A percentile compares a stretch with the other conserved stretches of the same genome.
phyloP scores from a whole-genome alignment of 2,329 filamentous ascomycete genomes.

The Sclerotinia subarctica region DNA sequence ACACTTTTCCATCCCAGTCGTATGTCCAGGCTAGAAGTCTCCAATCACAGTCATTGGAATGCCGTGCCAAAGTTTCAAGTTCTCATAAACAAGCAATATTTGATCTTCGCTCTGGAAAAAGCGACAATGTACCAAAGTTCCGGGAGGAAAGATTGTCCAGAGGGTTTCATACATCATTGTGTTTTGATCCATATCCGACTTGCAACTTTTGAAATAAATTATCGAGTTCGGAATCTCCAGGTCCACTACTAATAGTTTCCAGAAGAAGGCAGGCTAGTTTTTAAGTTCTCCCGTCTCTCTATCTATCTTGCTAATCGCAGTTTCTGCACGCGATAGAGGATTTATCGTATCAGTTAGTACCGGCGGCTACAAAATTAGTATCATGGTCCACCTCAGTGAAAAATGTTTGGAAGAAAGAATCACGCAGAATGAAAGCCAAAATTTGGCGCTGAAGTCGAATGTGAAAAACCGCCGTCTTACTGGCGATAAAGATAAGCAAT shows the following conservation, averaged over 20 bases:
- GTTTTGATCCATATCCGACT: not conserved
- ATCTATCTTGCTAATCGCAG: not conserved
- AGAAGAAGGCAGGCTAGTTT: not conserved
- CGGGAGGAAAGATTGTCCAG: conserved; percentile 12
- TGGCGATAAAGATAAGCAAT: too few relatives aligned
- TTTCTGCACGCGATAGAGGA: not conserved
- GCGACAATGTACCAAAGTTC: not conserved
- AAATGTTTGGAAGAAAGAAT: too few relatives aligned
- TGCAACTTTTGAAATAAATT: not conserved
- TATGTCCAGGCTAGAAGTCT: not conserved
- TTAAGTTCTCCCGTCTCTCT: not conserved
- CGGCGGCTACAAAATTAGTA: too few relatives aligned
- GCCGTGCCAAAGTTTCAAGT: not conserved
- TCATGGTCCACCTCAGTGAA: too few relatives aligned
- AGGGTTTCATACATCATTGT: not conserved
- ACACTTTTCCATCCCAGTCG: not conserved
- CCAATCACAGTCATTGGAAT: not conserved
- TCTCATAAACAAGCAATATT: not conserved
- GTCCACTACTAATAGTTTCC: not conserved
- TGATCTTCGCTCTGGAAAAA: not conserved
- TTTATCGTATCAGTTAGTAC: too few relatives aligned
- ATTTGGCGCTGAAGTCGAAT: not conserved
- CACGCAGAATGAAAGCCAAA: not conserved
- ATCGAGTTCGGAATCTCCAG: not conserved
- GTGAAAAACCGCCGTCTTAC: not conserved